Base-by-base conservation (phyloP, 805 yeast species). In the Hanseniaspora mollemarum region DNA sequence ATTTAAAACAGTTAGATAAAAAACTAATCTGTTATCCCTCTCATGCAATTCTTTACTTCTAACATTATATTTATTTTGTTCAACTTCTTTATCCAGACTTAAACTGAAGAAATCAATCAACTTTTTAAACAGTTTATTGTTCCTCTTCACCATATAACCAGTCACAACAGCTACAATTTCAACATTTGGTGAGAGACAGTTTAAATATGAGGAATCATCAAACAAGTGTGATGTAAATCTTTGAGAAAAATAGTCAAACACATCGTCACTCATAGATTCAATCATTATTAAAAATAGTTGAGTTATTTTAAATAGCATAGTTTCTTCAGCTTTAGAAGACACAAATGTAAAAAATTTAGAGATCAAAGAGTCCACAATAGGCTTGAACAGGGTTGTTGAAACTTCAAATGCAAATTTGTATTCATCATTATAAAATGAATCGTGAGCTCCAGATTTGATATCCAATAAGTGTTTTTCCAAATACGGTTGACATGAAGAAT, bases 1-100 rank as follows among this genome's bases (percentile, higher is more conserved):
- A 59, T 81, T 78, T 39, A 88, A 64, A 2, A 87, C 75, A 2
- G 80, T 73, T 29, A 85, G 62, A 59, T 81, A 76, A 77, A 95
- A 78, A 28, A 78, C 77, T 8, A 92, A 66, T 18, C 80, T 75
- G 28, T 81, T 81, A 63, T 92, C 97, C 38, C 87, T 73, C n/a
- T 84, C 84, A 25, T 79, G 71, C 24, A 83, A 71, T 28, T 83
- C 88, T 6, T 74, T 68, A 4, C 71, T 77, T 61, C 95, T 74
- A 0, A 80, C 68, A 0, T 75, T 65, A 2, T 96, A 97, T 0
- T 96, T 96, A 55, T 88, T 83, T 56, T 80, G 85, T 10, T 68
- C 67, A 19, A 90, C 71, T 60, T 90, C 95, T 31, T 73, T 77
- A 33, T 71, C 68, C 24, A 88, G 78, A 48, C 73, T 73, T 4